Conservation (phyloP, 257 asterid species). For the Thymus mandschuricus region DNA sequence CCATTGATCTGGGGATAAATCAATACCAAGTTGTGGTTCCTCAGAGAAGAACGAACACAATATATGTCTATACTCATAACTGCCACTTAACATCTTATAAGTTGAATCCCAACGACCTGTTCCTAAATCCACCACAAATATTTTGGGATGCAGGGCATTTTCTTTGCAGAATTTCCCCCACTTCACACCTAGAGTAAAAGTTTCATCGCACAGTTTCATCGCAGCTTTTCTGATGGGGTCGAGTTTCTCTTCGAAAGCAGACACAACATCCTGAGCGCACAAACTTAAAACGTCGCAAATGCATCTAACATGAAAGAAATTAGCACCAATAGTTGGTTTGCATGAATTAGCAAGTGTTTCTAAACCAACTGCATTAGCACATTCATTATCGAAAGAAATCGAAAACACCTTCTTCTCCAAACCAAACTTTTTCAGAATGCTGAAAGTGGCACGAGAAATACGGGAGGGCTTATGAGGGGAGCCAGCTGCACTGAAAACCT, state of each 20-base stretch:
- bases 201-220: neutral
- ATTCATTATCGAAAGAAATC: slow-evolving; percentile 15
- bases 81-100: neutral
- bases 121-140: neutral
- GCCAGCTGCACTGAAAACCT: neutral
- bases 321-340: neutral
- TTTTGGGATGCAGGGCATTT: neutral
- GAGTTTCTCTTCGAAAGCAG: neutral
- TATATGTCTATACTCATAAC: neutral
- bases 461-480: neutral
- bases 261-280: neutral
- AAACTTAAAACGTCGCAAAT: neutral
- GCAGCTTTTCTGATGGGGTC: neutral
- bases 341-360: neutral
- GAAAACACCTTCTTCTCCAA: neutral
- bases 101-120: neutral
- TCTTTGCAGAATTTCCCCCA: neutral
- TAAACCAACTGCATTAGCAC: neutral
- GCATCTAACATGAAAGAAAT: neutral
- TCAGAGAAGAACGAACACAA: neutral
- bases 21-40: neutral
- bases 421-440: neutral
- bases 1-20: neutral
- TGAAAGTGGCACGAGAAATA: neutral
- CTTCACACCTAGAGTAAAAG: neutral